Evolutionary conservation across 306 rosid genomes (phyloP).

Genomic region (Heteromeles arbutifolia): DNA sequence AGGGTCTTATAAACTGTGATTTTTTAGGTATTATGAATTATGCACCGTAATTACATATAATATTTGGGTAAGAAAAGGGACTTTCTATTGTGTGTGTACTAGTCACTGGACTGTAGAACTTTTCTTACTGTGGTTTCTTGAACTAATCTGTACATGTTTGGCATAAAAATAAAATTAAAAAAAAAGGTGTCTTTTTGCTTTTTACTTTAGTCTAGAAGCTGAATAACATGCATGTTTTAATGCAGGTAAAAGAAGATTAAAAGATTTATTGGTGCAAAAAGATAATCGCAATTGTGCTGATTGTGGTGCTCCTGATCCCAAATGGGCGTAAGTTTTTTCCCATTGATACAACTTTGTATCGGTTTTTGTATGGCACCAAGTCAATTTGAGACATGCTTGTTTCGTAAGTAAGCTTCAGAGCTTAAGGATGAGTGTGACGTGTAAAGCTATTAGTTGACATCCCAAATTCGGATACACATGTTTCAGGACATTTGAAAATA

Average conservation of each 20-base stretch:
- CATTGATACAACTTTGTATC: slow-evolving; percentile 1
- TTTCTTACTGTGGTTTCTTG: neutral
- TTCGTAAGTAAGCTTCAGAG: neutral
- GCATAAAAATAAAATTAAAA: too few relatives aligned
- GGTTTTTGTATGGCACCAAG: neutral
- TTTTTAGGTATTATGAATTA: neutral
- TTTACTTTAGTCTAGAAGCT: slow-evolving; percentile 5
- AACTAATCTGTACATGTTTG: neutral
- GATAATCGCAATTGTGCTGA: slow-evolving; percentile 90
- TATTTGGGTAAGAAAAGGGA: neutral
- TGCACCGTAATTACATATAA: neutral
- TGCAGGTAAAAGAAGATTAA: slow-evolving; percentile 77
- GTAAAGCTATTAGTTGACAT: slow-evolving; percentile 11
- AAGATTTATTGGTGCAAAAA: slow-evolving; percentile 56
- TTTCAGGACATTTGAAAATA: slow-evolving; percentile 10
- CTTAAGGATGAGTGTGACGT: neutral
- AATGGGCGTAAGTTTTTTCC: slow-evolving; percentile 86
- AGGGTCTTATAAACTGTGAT: neutral
- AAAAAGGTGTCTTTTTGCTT: slow-evolving; percentile 9
- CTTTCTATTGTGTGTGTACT: neutral
- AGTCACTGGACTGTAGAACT: neutral
- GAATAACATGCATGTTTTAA: slow-evolving; percentile 25
- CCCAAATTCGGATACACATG: neutral
- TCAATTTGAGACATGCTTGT: slow-evolving; percentile 1
- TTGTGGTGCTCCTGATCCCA: slow-evolving; percentile 89